Conservation (phyloP, 139 green algal species). For the Trebouxia sp. region DNA sequence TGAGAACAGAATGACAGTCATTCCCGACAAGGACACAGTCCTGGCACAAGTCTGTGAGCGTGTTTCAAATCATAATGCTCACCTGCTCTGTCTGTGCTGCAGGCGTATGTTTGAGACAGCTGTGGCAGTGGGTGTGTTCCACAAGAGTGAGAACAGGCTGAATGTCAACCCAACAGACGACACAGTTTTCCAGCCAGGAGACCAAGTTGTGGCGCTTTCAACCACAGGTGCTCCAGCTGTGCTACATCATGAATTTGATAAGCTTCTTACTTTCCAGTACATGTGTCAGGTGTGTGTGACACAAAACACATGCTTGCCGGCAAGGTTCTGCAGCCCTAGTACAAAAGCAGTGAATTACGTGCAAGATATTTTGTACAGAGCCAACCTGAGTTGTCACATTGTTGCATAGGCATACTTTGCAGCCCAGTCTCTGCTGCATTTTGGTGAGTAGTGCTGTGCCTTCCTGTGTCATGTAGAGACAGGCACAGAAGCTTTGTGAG, state of each 20-base stretch:
- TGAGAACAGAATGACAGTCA: slow-evolving; percentile 30
- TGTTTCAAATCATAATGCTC: background rate
- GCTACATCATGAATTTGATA: background rate
- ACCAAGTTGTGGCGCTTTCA: slow-evolving; percentile 30
- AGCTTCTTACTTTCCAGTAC: too few species aligned
- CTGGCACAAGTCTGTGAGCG: slow-evolving; percentile 3
- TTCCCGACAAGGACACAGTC: slow-evolving; percentile 27
- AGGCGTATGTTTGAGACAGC: slow-evolving; percentile 4
- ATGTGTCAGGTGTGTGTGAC: too few species aligned
- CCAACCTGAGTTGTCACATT: too few species aligned
- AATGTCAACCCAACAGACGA: slow-evolving; percentile 35
- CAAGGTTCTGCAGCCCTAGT: too few species aligned
- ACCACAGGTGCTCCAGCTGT: slow-evolving; percentile 20
- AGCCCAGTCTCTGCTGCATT: too few species aligned
- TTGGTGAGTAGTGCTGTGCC: too few species aligned
- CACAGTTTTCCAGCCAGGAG: slow-evolving; percentile 1
- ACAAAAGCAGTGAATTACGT: too few species aligned
- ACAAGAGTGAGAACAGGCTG: slow-evolving; percentile 22
- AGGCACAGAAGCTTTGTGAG: too few species aligned
- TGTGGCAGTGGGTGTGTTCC: slow-evolving; percentile 6
- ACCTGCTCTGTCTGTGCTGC: background rate
- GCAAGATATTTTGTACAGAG: too few species aligned
- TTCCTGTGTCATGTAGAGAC: too few species aligned
- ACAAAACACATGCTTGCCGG: too few species aligned
- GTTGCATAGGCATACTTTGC: too few species aligned